A percentile compares a stretch with the other conserved stretches of the same genome.
These are phyloP conservation scores for Durusdinium trenchii DNA, from an alignment of 73 alveolate species.

Conservation along the genomic window DNA sequence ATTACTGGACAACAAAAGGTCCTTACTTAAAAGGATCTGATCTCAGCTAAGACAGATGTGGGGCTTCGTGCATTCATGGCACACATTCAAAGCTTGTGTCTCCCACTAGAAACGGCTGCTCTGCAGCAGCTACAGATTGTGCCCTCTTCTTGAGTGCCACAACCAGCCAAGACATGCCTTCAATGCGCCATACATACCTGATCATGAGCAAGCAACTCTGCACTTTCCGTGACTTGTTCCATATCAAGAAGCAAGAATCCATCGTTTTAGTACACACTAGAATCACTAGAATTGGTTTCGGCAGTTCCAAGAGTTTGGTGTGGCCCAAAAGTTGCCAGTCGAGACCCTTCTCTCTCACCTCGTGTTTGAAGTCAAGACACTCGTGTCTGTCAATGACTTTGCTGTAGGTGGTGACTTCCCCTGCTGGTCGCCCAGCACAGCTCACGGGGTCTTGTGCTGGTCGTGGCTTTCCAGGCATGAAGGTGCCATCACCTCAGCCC, in stretches of 20 bases:
- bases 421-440: conserved; percentile 67
- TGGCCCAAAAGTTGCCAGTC: no score
- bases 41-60: no score
- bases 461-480: conserved; percentile 73
- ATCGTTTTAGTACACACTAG: not conserved
- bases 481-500: conserved; percentile 46
- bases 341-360: not conserved
- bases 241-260: not conserved
- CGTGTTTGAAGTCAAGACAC: conserved; percentile 13
- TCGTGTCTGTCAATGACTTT: conserved; percentile 47
- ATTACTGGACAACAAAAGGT: no score
- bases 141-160: conserved; percentile 75
- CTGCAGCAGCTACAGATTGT: conserved; percentile 69
- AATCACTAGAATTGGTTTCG: not conserved
- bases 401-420: conserved; percentile 72
- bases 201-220: not conserved
- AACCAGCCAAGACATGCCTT: conserved; percentile 73
- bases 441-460: conserved; percentile 46
- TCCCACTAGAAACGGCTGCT: conserved; percentile 48
- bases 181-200: conserved; percentile 55
- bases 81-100: conserved; percentile 76
- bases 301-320: not conserved
- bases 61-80: not conserved
- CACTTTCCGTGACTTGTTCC: not conserved
- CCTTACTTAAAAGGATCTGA: no score